Conservation (phyloP, 2,329 filamentous ascomycete species). For the Aspergillus sp. region DNA sequence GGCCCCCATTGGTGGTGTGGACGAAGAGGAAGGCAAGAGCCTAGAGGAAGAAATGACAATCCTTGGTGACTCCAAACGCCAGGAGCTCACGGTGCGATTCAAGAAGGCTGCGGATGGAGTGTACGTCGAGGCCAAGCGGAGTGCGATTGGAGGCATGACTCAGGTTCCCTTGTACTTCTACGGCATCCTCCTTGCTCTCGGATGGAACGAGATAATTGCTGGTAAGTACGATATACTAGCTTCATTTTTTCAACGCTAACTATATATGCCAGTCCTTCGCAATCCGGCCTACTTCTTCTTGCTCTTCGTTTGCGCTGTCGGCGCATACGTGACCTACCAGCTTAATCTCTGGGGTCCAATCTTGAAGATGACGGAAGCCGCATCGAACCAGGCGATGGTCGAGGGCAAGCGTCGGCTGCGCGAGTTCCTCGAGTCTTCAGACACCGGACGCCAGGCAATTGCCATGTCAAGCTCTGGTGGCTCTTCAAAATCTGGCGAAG, state of each 20-base stretch:
- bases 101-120: slow-evolving; percentile 98
- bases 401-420: slow-evolving; percentile 89
- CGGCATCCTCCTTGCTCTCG: slow-evolving; percentile 78
- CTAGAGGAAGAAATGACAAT: slow-evolving; percentile 95
- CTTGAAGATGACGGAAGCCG: slow-evolving; percentile 90
- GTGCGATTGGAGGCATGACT: slow-evolving; percentile 90
- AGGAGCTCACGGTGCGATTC: slow-evolving; percentile 90
- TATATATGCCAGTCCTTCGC: slow-evolving; percentile 67
- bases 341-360: slow-evolving; percentile 96
- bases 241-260: neutral
- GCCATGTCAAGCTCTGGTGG: slow-evolving; percentile 62
- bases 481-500: slow-evolving; percentile 46
- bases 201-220: slow-evolving; percentile 98
- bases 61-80: slow-evolving; percentile 83
- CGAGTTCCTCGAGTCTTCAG: slow-evolving; percentile 85
- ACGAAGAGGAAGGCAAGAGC: slow-evolving; percentile 91
- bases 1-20: slow-evolving; percentile 83
- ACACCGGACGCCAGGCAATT: slow-evolving; percentile 79
- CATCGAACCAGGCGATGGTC: slow-evolving; percentile 79
- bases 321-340: slow-evolving; percentile 84
- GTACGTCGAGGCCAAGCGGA: slow-evolving; percentile 95
- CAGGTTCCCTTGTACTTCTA: slow-evolving; percentile 97
- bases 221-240: slow-evolving; percentile 58
- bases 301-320: slow-evolving; percentile 72
- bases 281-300: slow-evolving; percentile 93